Base-by-base conservation (phyloP, 2,329 filamentous ascomycete species). In the Cylindrodendrum hubeiense region DNA sequence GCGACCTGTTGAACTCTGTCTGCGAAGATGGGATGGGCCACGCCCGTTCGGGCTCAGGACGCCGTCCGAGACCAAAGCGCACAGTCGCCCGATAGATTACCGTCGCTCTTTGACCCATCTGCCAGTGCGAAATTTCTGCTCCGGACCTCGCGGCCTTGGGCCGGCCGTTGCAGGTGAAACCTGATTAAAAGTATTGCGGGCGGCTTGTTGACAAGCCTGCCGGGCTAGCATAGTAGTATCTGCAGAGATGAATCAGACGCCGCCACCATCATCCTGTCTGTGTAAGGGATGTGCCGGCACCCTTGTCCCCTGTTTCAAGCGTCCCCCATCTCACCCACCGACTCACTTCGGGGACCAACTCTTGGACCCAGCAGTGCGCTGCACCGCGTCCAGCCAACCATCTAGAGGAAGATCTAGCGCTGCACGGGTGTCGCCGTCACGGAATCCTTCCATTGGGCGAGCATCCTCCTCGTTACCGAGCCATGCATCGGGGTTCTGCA, bases 381-480 rank as follows among this genome's bases (percentile, higher is more conserved):
- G 57, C 41, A 71, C 57, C 21, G 15, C 47, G 33, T 65, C 43
- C 54, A 71, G 49, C 69, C 68, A 71, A 59, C 53, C 52, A 55
- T 68, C 53, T 43, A 73, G 67, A 47, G 71, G 65, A 33, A 55
- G 65, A 30, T 51, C 60, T 33, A 71, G 56, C 44, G 58, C 70
- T 50, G 53, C 46, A 63, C 63, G 69, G 61, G 60, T 61, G 52
- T 55, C 66, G 46, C 58, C 65, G 60, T 60, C 52, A 37, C 46
- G n/a, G 21, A 30, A 24, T 34, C 50, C 60, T 66, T 41, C 41
- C 39, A 60, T 46, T 58, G 46, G 33, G 10, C 55, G 64, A 64
- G 54, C 60, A n/a, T 61, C 17, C 57, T 60, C 34, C 60, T 62
- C 54, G 47, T 43, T 60, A 19, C 57, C 63, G 39, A 50, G 44